Evolutionary conservation across 306 rosid species (phyloP).

Genomic region (Quercus glauca): DNA sequence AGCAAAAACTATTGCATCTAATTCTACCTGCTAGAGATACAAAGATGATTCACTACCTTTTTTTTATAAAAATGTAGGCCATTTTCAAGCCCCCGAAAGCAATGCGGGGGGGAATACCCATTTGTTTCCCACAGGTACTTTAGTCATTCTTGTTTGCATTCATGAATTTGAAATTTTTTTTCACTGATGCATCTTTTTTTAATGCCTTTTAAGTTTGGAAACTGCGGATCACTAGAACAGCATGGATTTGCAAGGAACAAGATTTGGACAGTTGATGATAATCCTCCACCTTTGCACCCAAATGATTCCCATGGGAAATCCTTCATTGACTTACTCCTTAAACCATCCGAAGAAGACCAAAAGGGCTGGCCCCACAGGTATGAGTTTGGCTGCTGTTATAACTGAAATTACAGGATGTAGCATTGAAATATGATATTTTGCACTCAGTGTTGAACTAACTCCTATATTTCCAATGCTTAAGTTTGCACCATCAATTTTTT

Average conservation of each 20-base stretch:
- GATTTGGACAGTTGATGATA: constrained; percentile 76
- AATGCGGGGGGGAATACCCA: constrained; percentile 83
- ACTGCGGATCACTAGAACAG: constrained; percentile 72
- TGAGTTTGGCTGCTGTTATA: not conserved
- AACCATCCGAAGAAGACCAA: constrained; percentile 76
- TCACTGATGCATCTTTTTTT: constrained; percentile 14
- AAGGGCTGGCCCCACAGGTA: constrained; percentile 80
- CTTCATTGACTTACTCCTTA: constrained; percentile 68
- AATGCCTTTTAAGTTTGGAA: constrained; percentile 68
- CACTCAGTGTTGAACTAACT: not conserved
- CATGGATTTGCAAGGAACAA: constrained; percentile 93
- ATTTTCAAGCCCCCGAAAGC: constrained; percentile 71
- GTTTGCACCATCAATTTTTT: not conserved
- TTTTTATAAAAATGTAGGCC: constrained; percentile 44
- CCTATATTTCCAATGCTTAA: not conserved
- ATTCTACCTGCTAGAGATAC: constrained; percentile 19
- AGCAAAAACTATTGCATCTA: not conserved
- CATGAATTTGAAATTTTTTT: not conserved
- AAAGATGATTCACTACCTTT: not conserved
- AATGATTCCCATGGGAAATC: constrained; percentile 56
- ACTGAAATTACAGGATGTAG: not conserved
- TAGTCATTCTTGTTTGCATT: constrained; percentile 9
- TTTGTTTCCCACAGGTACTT: constrained; percentile 89
- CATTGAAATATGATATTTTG: not conserved
- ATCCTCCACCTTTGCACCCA: constrained; percentile 57